These are phyloP conservation scores for Xenoacremonium recifei DNA, from an alignment of 2,329 filamentous ascomycete species.

Conservation along the genomic window DNA sequence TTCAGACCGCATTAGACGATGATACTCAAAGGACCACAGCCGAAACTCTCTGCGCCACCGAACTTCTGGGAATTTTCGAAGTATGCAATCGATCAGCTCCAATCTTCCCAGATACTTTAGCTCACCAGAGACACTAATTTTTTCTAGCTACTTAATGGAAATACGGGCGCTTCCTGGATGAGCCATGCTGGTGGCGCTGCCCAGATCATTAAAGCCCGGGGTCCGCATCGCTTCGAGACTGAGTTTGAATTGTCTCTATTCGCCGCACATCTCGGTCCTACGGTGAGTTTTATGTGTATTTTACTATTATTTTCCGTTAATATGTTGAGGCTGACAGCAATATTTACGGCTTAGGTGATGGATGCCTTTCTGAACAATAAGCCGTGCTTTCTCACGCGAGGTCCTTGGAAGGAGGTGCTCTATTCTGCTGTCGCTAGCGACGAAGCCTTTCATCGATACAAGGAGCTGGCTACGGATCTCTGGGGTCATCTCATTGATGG, in stretches of 20 bases:
- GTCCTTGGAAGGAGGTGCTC: constrained; percentile 7
- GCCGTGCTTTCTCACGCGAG: constrained; percentile 7
- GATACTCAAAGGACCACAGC: constrained; percentile 7
- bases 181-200: constrained; percentile 8
- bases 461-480: constrained; percentile 3
- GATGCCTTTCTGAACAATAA: constrained; percentile 9
- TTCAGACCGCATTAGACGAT: constrained; percentile 8
- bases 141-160: constrained; percentile 6
- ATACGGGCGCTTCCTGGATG: constrained; percentile 4
- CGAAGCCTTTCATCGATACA: constrained; percentile 1
- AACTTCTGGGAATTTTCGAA: constrained; percentile 10
- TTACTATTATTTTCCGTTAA: not conserved
- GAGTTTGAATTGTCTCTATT: constrained; percentile 9
- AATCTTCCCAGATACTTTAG: not conserved
- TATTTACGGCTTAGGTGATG: constrained; percentile 5
- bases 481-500: constrained; percentile 8
- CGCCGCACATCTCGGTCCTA: constrained; percentile 9
- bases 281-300: not conserved
- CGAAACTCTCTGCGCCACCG: constrained; percentile 8
- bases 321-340: not conserved
- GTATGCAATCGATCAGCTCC: not conserved
- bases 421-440: constrained; percentile 6
- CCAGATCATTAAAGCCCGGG: constrained; percentile 8
- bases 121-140: not conserved
- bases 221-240: constrained; percentile 4